Percentiles rank a stretch among this genome's conserved stretches.
Evolutionary conservation across 345 rosid species (phyloP).

Genomic region (Trapa bicornis): DNA sequence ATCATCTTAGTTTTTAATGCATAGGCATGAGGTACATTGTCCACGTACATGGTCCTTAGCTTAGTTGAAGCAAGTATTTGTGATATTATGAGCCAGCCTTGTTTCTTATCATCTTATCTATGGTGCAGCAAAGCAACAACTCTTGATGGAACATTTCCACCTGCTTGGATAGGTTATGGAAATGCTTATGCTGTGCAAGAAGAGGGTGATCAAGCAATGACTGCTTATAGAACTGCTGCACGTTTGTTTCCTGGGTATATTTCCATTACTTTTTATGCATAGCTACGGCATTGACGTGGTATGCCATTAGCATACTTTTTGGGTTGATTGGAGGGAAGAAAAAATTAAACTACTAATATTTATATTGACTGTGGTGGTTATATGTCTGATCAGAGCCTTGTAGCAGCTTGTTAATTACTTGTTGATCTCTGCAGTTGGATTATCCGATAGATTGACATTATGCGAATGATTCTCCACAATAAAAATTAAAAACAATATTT

Average conservation of each 20-base stretch:
- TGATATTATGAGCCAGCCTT: neutral
- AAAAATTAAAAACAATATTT: neutral
- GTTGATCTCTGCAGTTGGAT: neutral
- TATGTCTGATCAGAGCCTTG: neutral
- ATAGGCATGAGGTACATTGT: neutral
- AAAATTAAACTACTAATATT: neutral
- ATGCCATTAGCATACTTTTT: neutral
- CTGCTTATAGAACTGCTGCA: conserved; percentile 89
- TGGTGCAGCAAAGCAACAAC: conserved; percentile 71
- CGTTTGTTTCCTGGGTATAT: conserved; percentile 95
- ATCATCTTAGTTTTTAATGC: neutral
- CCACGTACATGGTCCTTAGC: neutral
- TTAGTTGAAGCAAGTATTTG: neutral
- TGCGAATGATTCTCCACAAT: neutral
- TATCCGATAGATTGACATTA: neutral
- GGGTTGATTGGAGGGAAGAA: neutral
- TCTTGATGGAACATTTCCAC: conserved; percentile 69
- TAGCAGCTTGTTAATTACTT: neutral
- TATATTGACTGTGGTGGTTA: neutral
- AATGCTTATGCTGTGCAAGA: conserved; percentile 85
- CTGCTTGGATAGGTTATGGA: conserved; percentile 93
- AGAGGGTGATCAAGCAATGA: conserved; percentile 97
- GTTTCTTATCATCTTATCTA: conserved; percentile 7
- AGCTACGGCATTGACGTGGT: neutral
- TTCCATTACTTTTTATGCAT: neutral